phyloP scores from a whole-genome alignment of 768 basidiomycete genomes.

The Boletus vinaceobasis region DNA sequence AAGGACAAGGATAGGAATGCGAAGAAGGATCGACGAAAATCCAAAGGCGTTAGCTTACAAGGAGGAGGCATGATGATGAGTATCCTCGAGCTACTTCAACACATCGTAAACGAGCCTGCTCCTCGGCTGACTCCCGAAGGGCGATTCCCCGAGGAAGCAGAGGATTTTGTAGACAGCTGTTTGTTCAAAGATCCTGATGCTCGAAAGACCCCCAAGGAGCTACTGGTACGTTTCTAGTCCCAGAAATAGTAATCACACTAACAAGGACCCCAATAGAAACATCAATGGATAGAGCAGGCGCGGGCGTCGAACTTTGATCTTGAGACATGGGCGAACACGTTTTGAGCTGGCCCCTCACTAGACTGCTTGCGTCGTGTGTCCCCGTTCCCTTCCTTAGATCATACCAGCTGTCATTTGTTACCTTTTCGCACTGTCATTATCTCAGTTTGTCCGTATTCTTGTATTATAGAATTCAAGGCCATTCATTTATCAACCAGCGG shows the following conservation, averaged over 20 bases:
- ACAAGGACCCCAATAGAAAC: constrained; percentile 46
- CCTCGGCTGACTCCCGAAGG: constrained; percentile 78
- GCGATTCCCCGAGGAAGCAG: constrained; percentile 68
- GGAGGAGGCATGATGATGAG: constrained; percentile 98
- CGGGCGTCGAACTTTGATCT: constrained; percentile 62
- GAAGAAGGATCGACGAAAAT: constrained; percentile 83
- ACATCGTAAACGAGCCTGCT: constrained; percentile 98
- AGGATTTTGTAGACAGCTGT: constrained; percentile 86
- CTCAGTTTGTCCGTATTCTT: constrained; percentile 27
- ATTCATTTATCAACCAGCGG: no score
- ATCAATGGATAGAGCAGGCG: constrained; percentile 70
- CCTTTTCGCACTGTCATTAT: constrained; percentile 30
- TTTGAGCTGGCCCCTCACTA: constrained; percentile 40
- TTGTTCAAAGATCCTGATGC: constrained; percentile 84
- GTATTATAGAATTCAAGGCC: constrained; percentile 29
- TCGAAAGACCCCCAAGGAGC: constrained; percentile 83
- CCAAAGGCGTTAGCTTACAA: constrained; percentile 88
- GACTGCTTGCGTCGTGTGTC: constrained; percentile 9
- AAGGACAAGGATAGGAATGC: constrained; percentile 41
- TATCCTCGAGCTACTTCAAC: constrained; percentile 93
- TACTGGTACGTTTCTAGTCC: constrained; percentile 49
- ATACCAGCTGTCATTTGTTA: constrained; percentile 29
- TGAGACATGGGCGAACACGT: constrained; percentile 76
- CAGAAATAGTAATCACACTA: background rate
- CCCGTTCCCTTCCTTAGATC: constrained; percentile 14